Base-by-base conservation (phyloP, 768 basidiomycete species). In the Pleurotus eryngii region DNA sequence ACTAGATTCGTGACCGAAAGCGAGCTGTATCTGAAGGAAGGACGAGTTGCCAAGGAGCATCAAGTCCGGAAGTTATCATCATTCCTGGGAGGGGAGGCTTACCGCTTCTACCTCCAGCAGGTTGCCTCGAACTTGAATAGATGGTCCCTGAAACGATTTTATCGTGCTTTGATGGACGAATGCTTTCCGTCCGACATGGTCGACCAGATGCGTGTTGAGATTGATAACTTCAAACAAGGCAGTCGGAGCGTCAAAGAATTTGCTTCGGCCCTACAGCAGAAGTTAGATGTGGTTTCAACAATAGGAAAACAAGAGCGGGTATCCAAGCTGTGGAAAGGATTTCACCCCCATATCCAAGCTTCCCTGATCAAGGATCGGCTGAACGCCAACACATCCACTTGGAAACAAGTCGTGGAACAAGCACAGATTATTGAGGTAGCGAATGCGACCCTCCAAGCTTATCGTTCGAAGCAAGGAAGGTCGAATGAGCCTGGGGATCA, bases 401-500 rank as follows among this genome's bases (percentile, higher is more conserved):
- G 67, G 62, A 50, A 67, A 0, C 56, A 69, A 3, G 66, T 79
- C 0, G 46, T 69, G 0, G 54, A 61, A 0, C 65, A 59, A 0
- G 74, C 76, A 0, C 66, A 71, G 30, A 37, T 63, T 0, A 62
- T 71, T 15, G 75, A 80, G 38, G 65, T 73, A 0, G 63, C 73
- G 0, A 35, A 35, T 2, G 30, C 30, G 8, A 24, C 24, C 24
- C 4, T 24, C 22, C 22, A 24, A 24, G 22, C 22, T 24, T 24
- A 24, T 24, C 22, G 22, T 5, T 24, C 22, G 4, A 24, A 24
- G 22, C 22, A 24, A 24, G 22, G 22, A 4, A 24, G 22, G 4
- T 24, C 22, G 22, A 24, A 24, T 24, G 22, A 24, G 22, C 22
- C 22, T 3, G 22, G 22, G 3, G 22, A 24, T 5, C 22, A 24